phyloP scores from a whole-genome alignment of 2,329 filamentous ascomycete genomes.

The Botryotinia globosa region DNA sequence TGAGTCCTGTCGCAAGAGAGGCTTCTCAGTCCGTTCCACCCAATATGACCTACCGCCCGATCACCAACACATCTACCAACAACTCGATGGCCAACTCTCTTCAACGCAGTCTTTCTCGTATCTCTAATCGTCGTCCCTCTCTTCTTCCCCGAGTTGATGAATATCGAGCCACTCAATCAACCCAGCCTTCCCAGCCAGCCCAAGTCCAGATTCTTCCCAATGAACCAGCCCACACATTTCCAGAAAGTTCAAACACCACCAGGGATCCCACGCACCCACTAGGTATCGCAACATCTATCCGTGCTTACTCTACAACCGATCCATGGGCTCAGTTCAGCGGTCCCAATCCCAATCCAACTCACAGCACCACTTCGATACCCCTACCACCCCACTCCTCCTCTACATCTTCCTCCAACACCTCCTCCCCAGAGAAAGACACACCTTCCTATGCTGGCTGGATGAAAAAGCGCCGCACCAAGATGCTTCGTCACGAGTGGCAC shows the following conservation, averaged over 20 bases:
- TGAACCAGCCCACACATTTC: slow-evolving; percentile 6
- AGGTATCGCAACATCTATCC: slow-evolving; percentile 5
- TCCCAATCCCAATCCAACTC: slow-evolving; percentile 32
- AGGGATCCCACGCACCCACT: not conserved
- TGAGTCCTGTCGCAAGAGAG: slow-evolving; percentile 73
- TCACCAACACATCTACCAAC: slow-evolving; percentile 23
- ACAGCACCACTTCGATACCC: slow-evolving; percentile 24
- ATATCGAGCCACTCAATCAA: slow-evolving; percentile 44
- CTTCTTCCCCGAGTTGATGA: slow-evolving; percentile 71
- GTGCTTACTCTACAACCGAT: slow-evolving; percentile 12
- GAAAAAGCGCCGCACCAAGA: slow-evolving; percentile 87
- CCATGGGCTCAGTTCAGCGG: slow-evolving; percentile 18
- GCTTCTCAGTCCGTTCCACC: slow-evolving; percentile 88
- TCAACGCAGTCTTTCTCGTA: slow-evolving; percentile 41
- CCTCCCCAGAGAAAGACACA: slow-evolving; percentile 43
- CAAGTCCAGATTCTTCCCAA: not conserved
- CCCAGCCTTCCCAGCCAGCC: not conserved
- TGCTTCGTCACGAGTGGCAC: slow-evolving; percentile 91
- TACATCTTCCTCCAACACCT: slow-evolving; percentile 26
- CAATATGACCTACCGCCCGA: slow-evolving; percentile 75
- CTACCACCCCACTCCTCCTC: slow-evolving; percentile 22
- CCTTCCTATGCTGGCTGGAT: slow-evolving; percentile 80
- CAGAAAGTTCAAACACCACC: not conserved
- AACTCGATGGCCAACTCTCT: slow-evolving; percentile 16
- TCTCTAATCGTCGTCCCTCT: slow-evolving; percentile 62